Percentiles rank a stretch among this genome's conserved stretches.
These are phyloP conservation scores for Eucalyptus pauciflora DNA, from an alignment of 345 rosid species.

Conservation along the genomic window DNA sequence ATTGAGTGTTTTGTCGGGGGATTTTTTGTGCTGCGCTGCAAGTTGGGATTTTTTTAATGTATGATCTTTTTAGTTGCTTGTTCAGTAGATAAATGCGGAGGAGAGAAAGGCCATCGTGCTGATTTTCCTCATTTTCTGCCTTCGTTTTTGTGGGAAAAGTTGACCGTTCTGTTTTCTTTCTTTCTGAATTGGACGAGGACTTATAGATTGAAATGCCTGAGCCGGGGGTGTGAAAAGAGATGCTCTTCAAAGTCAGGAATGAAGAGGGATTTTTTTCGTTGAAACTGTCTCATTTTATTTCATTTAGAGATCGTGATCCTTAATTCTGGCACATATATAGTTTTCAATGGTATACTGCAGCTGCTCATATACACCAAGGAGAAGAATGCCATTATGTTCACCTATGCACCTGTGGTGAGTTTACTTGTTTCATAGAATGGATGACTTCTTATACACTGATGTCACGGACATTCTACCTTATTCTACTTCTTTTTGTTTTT, in stretches of 20 bases:
- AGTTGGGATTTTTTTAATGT: not conserved
- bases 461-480: not conserved
- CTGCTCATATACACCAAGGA: conserved; percentile 76
- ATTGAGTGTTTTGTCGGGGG: not conserved
- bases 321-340: conserved; percentile 87
- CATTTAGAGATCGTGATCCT: conserved; percentile 13
- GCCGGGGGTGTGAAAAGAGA: not conserved
- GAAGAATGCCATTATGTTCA: conserved; percentile 82
- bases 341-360: conserved; percentile 76
- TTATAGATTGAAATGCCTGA: not conserved
- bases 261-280: not conserved
- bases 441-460: not conserved
- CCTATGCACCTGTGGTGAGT: conserved; percentile 83
- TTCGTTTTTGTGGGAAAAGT: not conserved
- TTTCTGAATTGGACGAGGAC: not conserved
- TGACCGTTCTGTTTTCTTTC: not conserved
- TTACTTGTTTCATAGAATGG: not conserved
- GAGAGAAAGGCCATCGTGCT: not conserved
- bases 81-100: not conserved
- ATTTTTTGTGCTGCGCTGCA: not conserved
- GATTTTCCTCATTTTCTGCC: not conserved
- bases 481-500: not conserved
- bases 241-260: not conserved
- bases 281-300: not conserved
- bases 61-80: not conserved